phyloP scores from a whole-genome alignment of 441 rosid genomes.

The Isatis lusitanica region DNA sequence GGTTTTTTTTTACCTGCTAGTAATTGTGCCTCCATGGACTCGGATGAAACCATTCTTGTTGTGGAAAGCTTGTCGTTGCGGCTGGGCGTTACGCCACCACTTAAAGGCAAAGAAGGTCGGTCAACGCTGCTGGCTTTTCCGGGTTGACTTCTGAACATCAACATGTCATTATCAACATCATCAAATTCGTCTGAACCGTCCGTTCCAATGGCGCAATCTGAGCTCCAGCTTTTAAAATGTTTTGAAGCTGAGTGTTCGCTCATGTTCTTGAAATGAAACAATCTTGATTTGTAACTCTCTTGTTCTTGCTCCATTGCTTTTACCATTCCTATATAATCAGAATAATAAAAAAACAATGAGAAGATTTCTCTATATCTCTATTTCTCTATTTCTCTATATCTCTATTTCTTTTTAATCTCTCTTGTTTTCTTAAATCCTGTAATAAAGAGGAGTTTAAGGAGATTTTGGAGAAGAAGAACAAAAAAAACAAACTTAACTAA shows the following conservation, averaged over 20 bases:
- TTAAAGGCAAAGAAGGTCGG: slow-evolving; percentile 27
- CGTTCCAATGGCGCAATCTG: slow-evolving; percentile 29
- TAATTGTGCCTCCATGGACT: slow-evolving; percentile 45
- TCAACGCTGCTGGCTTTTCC: slow-evolving; percentile 22
- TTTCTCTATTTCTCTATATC: no score
- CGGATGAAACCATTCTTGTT: slow-evolving; percentile 5
- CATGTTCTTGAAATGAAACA: slow-evolving; percentile 55
- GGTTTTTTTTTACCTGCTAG: slow-evolving; percentile 42
- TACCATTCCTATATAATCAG: slow-evolving; percentile 41
- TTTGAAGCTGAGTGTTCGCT: slow-evolving; percentile 27
- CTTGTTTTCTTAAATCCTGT: slow-evolving; percentile 3
- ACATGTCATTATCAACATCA: slow-evolving; percentile 27
- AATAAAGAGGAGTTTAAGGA: slow-evolving; percentile 28
- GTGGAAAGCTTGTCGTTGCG: slow-evolving; percentile 24
- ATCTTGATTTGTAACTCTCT: slow-evolving; percentile 53
- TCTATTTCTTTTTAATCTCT: slow-evolving; percentile 15
- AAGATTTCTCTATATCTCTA: background rate
- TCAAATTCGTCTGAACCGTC: slow-evolving; percentile 34
- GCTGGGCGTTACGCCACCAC: slow-evolving; percentile 12
- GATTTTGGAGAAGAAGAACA: background rate
- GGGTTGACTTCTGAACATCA: slow-evolving; percentile 35
- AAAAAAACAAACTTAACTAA: slow-evolving; percentile 15
- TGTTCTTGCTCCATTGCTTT: slow-evolving; percentile 61
- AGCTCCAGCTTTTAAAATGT: slow-evolving; percentile 42
- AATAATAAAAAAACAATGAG: background rate